These are phyloP conservation scores for Cryptococcus neoformans DNA, from an alignment of 1,284 basidiomycete genomes.

Conservation along the genomic window DNA sequence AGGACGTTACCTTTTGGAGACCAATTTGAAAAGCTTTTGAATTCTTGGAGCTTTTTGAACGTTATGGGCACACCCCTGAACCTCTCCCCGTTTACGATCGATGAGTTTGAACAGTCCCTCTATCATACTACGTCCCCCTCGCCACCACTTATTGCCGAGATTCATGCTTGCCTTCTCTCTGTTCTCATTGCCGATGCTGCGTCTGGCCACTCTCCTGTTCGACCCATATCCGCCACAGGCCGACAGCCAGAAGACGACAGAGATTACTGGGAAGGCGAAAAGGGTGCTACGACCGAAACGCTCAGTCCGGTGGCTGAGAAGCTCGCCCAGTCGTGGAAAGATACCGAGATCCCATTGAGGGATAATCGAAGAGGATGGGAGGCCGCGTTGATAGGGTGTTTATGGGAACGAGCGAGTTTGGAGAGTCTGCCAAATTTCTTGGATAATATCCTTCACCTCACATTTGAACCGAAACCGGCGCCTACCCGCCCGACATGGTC, in stretches of 20 bases:
- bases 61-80: conserved; percentile 86
- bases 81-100: conserved; percentile 86
- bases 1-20: conserved; percentile 70
- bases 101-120: conserved; percentile 87
- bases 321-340: conserved; percentile 30
- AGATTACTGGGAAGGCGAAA: conserved; percentile 46
- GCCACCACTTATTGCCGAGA: conserved; percentile 68
- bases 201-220: conserved; percentile 28
- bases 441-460: conserved; percentile 68
- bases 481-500: conserved; percentile 48
- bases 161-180: conserved; percentile 86
- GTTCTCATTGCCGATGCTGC: conserved; percentile 69
- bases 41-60: conserved; percentile 88
- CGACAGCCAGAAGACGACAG: conserved; percentile 28
- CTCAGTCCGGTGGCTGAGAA: conserved; percentile 35
- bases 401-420: conserved; percentile 83
- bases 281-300: conserved; percentile 45
- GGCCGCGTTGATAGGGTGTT: conserved; percentile 74
- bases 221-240: conserved; percentile 30
- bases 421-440: conserved; percentile 70
- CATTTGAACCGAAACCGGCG: conserved; percentile 57
- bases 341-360: conserved; percentile 30
- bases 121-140: conserved; percentile 70
- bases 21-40: conserved; percentile 78
- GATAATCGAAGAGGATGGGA: conserved; percentile 61